Evolutionary conservation across 2,329 filamentous ascomycete species (phyloP), one percentile per base, ranked within the genome.

Genomic region (Cercospora janseana): DNA sequence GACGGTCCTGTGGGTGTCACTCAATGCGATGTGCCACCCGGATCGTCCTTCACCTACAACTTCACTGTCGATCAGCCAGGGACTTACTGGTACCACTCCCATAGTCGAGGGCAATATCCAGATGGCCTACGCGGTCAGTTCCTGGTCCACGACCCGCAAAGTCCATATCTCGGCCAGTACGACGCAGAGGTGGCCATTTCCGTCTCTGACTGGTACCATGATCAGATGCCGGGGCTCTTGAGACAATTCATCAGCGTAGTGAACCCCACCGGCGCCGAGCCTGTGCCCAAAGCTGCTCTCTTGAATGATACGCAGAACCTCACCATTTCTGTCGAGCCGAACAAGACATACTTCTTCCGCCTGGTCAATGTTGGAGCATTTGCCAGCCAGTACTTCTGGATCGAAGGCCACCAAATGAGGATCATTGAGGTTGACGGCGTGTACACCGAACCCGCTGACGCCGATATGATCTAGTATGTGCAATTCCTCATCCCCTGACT

Each of bases 181-280:
- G 74, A 79, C 26, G 76, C 78, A 32, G 85, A 88, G 54, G 70
- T 82, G 24, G 72, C 85, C 0, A 63, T 88, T 13, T 85, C 86
- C 55, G 69, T 89, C n/a, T 83, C 82, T 13, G 86, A 89, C 60
- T 86, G 86, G 74, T 88, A 89, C 51, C 83, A 88, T 59, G 79
- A 84, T 40, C 65, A 72, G 23, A 76, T 77, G 71, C 67, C 67
- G 3, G 63, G 58, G n/a, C 69, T 83, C 0, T 61, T 81, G n/a
- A 70, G 73, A 46, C 66, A 72, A n/a, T 81, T 81, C 57, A 75
- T 86, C 31, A 75, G 57, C 58, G 66, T 75, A 15, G 69, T 69
- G 40, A 81, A 81, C 49, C 79, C 77, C 0, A 82, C 71, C 58
- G 79, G 72, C 18, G 79, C 82, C 0, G 84, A 87, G 63, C 85